Percentiles rank a stretch among this genome's conserved stretches.
Conservation (phyloP, 805 yeast genomes). For the Candida chauliodis region DNA sequence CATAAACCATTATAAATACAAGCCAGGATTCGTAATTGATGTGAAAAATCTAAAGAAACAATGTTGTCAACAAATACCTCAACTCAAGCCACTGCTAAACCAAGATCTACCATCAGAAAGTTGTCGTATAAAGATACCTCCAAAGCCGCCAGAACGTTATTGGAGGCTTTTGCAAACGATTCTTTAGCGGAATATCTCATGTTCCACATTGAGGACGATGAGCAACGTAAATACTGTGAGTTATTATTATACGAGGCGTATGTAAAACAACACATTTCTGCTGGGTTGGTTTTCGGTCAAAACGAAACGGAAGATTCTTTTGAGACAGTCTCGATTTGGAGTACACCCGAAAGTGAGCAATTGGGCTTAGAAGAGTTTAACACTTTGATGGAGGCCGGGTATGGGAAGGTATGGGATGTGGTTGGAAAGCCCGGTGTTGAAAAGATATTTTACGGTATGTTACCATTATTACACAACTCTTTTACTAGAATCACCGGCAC, state of each 20-base stretch:
- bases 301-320: conserved; percentile 41
- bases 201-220: conserved; percentile 21
- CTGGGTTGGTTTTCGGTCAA: conserved; percentile 49
- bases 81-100: background rate
- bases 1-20: too few relatives aligned
- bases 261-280: conserved; percentile 45
- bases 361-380: conserved; percentile 44
- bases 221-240: conserved; percentile 24
- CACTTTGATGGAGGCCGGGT: conserved; percentile 51
- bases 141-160: conserved; percentile 37
- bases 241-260: conserved; percentile 48
- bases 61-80: background rate
- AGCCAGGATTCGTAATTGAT: too few relatives aligned
- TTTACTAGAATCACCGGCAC: conserved; percentile 39
- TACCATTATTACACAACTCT: conserved; percentile 49
- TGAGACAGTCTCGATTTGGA: conserved; percentile 56
- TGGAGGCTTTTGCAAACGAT: conserved; percentile 34
- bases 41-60: too few relatives aligned
- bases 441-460: conserved; percentile 48
- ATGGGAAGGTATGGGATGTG: conserved; percentile 47
- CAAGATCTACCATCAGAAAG: conserved; percentile 1
- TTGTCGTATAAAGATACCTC: conserved; percentile 16
- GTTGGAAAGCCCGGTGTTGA: conserved; percentile 46
- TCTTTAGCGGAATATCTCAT: conserved; percentile 30
- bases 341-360: conserved; percentile 40